Conservation (phyloP, 1,139 yeast species). For the Pneumocystis jirovecii region DNA sequence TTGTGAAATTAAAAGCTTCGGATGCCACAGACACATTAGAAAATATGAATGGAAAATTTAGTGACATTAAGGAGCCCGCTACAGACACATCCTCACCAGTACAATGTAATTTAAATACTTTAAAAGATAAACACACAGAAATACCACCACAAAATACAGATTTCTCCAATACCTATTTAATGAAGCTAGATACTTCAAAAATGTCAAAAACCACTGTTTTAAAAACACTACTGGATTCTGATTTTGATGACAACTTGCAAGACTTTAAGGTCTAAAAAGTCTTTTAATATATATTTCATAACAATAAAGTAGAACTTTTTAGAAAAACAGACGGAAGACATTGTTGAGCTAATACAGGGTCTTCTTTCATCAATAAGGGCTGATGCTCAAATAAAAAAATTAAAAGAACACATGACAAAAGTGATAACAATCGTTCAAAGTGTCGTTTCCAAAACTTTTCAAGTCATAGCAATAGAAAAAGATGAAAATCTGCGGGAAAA, state of each 20-base stretch:
- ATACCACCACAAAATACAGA: neutral
- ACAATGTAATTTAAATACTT: neutral
- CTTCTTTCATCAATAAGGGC: conserved; percentile 35
- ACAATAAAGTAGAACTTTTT: conserved; percentile 49
- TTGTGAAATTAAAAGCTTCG: conserved; percentile 32
- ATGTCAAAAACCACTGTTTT: neutral
- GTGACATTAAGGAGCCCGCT: neutral
- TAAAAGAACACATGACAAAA: conserved; percentile 58
- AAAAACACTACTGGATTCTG: neutral
- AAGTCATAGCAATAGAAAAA: conserved; percentile 35
- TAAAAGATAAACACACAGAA: neutral
- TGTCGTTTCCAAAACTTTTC: conserved; percentile 82
- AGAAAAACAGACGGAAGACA: conserved; percentile 89
- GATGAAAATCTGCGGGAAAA: neutral
- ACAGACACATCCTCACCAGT: neutral
- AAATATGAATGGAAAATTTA: neutral
- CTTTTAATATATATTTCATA: neutral
- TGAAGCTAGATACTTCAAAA: neutral
- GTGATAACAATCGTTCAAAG: conserved; percentile 64
- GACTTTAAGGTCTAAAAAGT: neutral
- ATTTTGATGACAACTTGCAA: neutral
- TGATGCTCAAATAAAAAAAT: conserved; percentile 54
- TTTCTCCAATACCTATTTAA: neutral
- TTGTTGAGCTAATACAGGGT: conserved; percentile 76
- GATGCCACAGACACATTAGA: neutral